Percentiles rank a stretch among this genome's conserved stretches.
These are phyloP conservation scores for Cyclocybe aegerita DNA, from an alignment of 768 basidiomycete genomes.

Conservation along the genomic window DNA sequence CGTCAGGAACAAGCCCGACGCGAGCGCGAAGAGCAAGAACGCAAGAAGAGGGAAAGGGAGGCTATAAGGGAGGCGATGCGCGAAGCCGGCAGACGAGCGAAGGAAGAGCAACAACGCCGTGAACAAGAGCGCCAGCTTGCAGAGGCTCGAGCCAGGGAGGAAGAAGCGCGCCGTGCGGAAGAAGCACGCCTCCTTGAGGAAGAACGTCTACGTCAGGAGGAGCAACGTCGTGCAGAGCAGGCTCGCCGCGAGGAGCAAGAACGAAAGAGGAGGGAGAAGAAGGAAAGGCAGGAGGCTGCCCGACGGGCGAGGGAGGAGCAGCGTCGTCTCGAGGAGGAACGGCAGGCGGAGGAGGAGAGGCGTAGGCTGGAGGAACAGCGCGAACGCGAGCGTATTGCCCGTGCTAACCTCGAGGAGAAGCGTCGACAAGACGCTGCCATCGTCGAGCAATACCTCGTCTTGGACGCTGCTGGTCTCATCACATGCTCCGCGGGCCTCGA, in stretches of 20 bases:
- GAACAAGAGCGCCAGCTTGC: no score
- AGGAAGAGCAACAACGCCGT: no score
- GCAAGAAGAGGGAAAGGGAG: no score
- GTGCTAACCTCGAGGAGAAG: slow-evolving; percentile 17
- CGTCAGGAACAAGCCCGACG: no score
- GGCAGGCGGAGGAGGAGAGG: slow-evolving; percentile 7
- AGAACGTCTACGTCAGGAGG: no score
- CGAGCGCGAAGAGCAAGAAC: no score
- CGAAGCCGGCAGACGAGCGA: no score
- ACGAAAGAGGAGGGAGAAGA: slow-evolving; percentile 9
- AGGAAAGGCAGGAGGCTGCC: slow-evolving; percentile 6
- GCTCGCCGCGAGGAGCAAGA: slow-evolving; percentile 6
- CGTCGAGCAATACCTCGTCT: slow-evolving; percentile 41
- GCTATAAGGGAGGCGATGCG: no score
- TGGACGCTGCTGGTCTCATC: slow-evolving; percentile 42
- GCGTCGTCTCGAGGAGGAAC: slow-evolving; percentile 17
- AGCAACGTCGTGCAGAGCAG: slow-evolving; percentile 1
- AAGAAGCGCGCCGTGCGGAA: no score
- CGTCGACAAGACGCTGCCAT: slow-evolving; percentile 35
- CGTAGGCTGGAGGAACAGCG: slow-evolving; percentile 4
- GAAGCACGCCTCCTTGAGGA: no score
- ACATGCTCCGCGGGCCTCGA: slow-evolving; percentile 50
- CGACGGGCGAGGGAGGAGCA: no score
- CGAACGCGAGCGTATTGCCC: slow-evolving; percentile 15
- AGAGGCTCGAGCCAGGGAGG: no score